These are phyloP conservation scores for Casuarina cunninghamiana DNA, from an alignment of 306 rosid genomes.

Conservation along the genomic window DNA sequence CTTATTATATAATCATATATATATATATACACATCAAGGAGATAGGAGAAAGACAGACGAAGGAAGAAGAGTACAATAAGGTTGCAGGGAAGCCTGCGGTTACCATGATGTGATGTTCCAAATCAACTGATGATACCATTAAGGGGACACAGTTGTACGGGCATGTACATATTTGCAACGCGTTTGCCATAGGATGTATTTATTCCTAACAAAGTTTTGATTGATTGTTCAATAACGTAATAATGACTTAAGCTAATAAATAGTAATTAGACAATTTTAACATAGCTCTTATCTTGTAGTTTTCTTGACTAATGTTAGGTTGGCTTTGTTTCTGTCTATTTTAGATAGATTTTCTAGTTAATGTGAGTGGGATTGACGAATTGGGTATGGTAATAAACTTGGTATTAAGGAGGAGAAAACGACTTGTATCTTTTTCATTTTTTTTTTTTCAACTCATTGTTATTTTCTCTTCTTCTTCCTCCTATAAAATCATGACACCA, in stretches of 20 bases:
- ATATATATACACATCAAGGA: neutral
- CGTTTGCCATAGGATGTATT: neutral
- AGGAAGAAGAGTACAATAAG: neutral
- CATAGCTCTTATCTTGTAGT: too few species aligned
- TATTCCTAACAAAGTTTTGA: neutral
- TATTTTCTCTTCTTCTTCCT: too few species aligned
- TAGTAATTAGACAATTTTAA: too few species aligned
- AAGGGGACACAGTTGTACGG: constrained; percentile 38
- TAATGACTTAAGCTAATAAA: neutral
- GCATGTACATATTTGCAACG: constrained; percentile 23
- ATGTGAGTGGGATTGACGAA: too few species aligned
- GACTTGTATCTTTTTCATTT: too few species aligned
- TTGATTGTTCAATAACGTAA: neutral
- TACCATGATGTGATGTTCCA: constrained; percentile 35
- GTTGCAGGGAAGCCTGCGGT: constrained; percentile 32
- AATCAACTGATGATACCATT: constrained; percentile 30
- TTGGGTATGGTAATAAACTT: too few species aligned
- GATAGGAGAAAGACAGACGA: constrained; percentile 8
- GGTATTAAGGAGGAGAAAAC: too few species aligned
- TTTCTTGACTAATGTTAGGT: too few species aligned
- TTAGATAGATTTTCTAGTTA: too few species aligned
- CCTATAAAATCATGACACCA: too few species aligned
- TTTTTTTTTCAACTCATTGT: too few species aligned
- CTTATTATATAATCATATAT: neutral
- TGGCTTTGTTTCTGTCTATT: too few species aligned